Evolutionary conservation across 345 rosid genomes (phyloP), one percentile per base, ranked within the genome.

Genomic region (Microthlaspi erraticum): DNA sequence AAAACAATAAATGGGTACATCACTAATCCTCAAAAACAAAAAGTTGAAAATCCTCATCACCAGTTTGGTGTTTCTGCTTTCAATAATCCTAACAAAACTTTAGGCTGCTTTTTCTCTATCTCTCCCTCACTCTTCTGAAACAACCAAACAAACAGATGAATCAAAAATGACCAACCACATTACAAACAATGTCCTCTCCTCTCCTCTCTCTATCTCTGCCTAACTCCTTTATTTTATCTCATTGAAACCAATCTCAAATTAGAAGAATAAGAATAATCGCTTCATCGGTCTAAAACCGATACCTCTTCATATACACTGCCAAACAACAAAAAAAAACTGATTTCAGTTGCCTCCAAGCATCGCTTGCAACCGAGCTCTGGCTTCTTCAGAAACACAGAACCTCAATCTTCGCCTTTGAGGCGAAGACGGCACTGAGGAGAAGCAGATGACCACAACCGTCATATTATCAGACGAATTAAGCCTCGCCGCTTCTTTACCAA

Each of bases 341-440:
- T 29, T 56, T 68, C 58, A 75, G 44, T 75, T 29, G 5, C 58
- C 74, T 36, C 65, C 79, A 29, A 75, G 79, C 79, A 75, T 68
- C 0, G 79, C 74, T 10, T 75, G 74, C 62, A 75, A 68, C 65
- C 74, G 70, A 53, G 70, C 70, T 46, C 74, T 58, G 3, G 64
- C 89, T 82, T 88, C 93, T 1, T 91, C 87, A 4, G 92, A 87
- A 50, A 93, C 90, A 76, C 92, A 81, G 72, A 90, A 81, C 72
- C 73, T 72, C 5, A 81, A 72, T 69, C 79, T 85, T 59, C 77
- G 42, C 66, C 82, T 82, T 49, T 66, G 66, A 43, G 41, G 80
- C 10, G 88, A 87, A 16, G 98, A 91, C 0, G 80, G 89, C 46
- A 83, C 88, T 44, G 56, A 39, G 61, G 90, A 94, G 65, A 88